Evolutionary conservation across 2,329 filamentous ascomycete genomes (phyloP).

Genomic region (Ilyonectria sp.): DNA sequence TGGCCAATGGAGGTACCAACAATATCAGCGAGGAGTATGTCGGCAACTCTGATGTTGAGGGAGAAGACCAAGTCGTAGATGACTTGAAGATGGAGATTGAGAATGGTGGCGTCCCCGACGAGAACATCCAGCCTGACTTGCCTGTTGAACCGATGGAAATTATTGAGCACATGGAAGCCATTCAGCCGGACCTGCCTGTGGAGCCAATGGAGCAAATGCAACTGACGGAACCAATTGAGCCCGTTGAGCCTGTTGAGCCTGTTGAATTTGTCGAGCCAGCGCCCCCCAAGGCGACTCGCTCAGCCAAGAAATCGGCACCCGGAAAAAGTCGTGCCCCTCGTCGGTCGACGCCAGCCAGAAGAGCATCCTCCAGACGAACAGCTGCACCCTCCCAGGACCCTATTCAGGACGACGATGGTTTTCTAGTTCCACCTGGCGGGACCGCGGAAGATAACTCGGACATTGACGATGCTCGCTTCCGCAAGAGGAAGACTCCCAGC

Average conservation of each 20-base stretch:
- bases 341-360: conserved; percentile 41
- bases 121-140: conserved; percentile 45
- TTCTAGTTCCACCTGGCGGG: conserved; percentile 25
- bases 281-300: conserved; percentile 45
- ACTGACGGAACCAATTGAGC: conserved; percentile 9
- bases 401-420: conserved; percentile 48
- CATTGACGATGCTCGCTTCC: conserved; percentile 45
- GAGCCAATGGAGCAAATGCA: conserved; percentile 28
- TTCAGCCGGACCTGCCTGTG: conserved; percentile 41
- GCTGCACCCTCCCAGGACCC: conserved; percentile 48
- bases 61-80: conserved; percentile 33
- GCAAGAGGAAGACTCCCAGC: conserved; percentile 49
- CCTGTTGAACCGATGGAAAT: conserved; percentile 51
- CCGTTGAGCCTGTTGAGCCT: conserved; percentile 38
- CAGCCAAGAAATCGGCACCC: conserved; percentile 47
- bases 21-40: conserved; percentile 50
- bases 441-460: conserved; percentile 43
- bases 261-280: conserved; percentile 40
- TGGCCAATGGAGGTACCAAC: conserved; percentile 23
- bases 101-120: conserved; percentile 35
- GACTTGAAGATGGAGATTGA: conserved; percentile 32
- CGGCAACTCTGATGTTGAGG: conserved; percentile 50
- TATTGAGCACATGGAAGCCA: conserved; percentile 32
- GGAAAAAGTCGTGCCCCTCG: conserved; percentile 43
- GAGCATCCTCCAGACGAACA: conserved; percentile 41